These are phyloP conservation scores for Penicillium sclerotiorum DNA, from an alignment of 2,329 filamentous ascomycete species.

Conservation along the genomic window DNA sequence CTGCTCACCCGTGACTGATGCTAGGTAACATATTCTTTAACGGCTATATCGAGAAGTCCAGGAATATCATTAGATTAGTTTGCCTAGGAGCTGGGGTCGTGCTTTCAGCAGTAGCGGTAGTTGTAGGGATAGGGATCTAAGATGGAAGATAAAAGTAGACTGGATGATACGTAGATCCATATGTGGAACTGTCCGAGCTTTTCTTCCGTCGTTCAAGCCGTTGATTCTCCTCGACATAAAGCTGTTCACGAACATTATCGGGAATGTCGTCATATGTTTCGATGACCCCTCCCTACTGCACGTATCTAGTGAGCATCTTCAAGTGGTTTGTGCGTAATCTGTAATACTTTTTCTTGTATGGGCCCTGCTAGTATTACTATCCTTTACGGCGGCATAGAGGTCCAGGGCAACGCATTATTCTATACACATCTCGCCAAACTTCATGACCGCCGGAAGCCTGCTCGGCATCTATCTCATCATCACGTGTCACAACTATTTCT, in stretches of 20 bases:
- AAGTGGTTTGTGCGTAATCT: constrained; percentile 31
- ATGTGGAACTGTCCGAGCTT: constrained; percentile 12
- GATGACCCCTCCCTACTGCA: constrained; percentile 20
- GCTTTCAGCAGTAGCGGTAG: background rate
- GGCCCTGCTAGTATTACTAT: constrained; percentile 37
- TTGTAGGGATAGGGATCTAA: constrained; percentile 5
- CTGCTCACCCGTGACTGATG: constrained; percentile 14
- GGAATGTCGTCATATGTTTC: constrained; percentile 33
- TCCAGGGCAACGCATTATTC: constrained; percentile 32
- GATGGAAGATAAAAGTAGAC: constrained; percentile 36
- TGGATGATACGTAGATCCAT: constrained; percentile 23
- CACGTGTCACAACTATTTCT: constrained; percentile 12
- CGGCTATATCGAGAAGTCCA: constrained; percentile 12
- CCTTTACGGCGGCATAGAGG: constrained; percentile 28
- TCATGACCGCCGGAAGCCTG: constrained; percentile 24
- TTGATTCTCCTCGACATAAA: constrained; percentile 36
- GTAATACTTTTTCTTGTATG: constrained; percentile 34
- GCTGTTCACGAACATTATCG: constrained; percentile 32
- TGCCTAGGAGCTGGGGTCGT: background rate
- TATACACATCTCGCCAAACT: constrained; percentile 33
- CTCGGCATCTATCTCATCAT: constrained; percentile 20
- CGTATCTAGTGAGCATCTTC: constrained; percentile 30
- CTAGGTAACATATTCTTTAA: constrained; percentile 18
- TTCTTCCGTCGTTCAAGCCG: constrained; percentile 24
- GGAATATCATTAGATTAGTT: constrained; percentile 7